A percentile compares a stretch with the other conserved stretches of the same genome.
Evolutionary conservation across 1,139 yeast genomes (phyloP).

Genomic region (Trichomonascaceae sp.): DNA sequence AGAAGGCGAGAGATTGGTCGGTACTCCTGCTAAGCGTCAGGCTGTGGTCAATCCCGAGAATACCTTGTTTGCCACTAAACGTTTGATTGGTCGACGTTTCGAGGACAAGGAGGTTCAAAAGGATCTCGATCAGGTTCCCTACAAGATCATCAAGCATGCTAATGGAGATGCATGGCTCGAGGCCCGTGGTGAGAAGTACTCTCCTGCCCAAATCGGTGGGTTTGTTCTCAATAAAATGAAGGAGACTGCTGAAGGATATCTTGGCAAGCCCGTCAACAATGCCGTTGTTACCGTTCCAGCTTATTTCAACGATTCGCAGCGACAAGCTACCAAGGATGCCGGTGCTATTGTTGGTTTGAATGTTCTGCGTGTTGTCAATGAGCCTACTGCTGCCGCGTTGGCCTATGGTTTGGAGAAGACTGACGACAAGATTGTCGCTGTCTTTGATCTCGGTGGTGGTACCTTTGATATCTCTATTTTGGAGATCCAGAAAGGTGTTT

Average conservation of each 20-base stretch:
- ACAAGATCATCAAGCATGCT: constrained; percentile 90
- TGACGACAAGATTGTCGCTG: constrained; percentile 69
- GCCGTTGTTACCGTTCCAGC: constrained; percentile 97
- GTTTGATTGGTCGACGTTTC: constrained; percentile 96
- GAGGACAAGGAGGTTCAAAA: constrained; percentile 96
- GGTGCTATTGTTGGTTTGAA: constrained; percentile 96
- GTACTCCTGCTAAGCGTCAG: constrained; percentile 98
- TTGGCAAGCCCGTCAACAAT: constrained; percentile 88
- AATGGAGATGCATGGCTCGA: constrained; percentile 99
- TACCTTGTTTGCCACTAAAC: constrained; percentile 96
- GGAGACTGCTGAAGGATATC: constrained; percentile 95
- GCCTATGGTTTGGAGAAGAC: constrained; percentile 95
- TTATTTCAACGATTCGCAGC: constrained; percentile 94
- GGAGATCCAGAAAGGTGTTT: constrained; percentile 83
- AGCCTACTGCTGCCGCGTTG: constrained; percentile 98
- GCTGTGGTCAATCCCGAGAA: constrained; percentile 98
- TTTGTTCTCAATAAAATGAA: constrained; percentile 97
- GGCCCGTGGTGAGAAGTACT: constrained; percentile 81
- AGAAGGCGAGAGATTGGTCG: constrained; percentile 92
- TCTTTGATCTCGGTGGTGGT: constrained; percentile 86
- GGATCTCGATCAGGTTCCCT: constrained; percentile 94
- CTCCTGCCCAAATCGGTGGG: constrained; percentile 98
- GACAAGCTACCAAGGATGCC: constrained; percentile 98
- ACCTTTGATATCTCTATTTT: constrained; percentile 81
- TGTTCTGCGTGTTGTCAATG: constrained; percentile 94